phyloP scores from a whole-genome alignment of 2,329 filamentous ascomycete species.

The Diaporthe ampelina region DNA sequence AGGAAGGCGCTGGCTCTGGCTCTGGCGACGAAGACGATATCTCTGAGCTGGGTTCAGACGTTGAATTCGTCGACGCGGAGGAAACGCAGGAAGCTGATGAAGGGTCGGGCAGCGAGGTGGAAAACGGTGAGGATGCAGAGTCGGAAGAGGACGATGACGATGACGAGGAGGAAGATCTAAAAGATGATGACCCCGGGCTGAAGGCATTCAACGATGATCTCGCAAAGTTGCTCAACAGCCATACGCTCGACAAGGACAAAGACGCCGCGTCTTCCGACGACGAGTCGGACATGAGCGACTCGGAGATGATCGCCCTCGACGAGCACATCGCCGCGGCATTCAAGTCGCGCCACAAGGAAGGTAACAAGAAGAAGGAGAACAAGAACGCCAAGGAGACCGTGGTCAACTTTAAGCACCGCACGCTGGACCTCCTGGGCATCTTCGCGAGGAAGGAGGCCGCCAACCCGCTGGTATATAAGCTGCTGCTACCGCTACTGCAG shows the following conservation, averaged over 20 bases:
- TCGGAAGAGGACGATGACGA: constrained; percentile 54
- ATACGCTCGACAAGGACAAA: constrained; percentile 71
- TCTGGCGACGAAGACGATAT: constrained; percentile 57
- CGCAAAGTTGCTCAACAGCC: constrained; percentile 76
- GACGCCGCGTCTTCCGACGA: constrained; percentile 70
- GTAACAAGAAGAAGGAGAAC: constrained; percentile 84
- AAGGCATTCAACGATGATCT: constrained; percentile 52
- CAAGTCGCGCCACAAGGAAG: constrained; percentile 80
- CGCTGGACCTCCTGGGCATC: constrained; percentile 88
- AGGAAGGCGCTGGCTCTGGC: constrained; percentile 57
- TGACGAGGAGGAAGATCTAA: constrained; percentile 58
- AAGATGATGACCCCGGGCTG: constrained; percentile 60
- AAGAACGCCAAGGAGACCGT: constrained; percentile 91
- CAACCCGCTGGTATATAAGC: constrained; percentile 74
- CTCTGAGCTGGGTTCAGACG: constrained; percentile 57
- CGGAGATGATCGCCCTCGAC: constrained; percentile 93
- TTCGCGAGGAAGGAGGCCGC: constrained; percentile 85
- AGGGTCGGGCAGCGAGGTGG: constrained; percentile 58
- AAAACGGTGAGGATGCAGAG: constrained; percentile 59
- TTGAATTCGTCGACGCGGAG: constrained; percentile 56
- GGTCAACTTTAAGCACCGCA: constrained; percentile 93
- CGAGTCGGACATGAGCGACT: constrained; percentile 91
- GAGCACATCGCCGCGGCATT: constrained; percentile 88
- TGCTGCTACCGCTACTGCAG: constrained; percentile 82
- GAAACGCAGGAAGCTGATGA: constrained; percentile 48